Percentiles rank a stretch among this genome's conserved stretches.
Conservation (phyloP, 2,329 filamentous ascomycete genomes). For the Teratosphaeria zuluensis region DNA sequence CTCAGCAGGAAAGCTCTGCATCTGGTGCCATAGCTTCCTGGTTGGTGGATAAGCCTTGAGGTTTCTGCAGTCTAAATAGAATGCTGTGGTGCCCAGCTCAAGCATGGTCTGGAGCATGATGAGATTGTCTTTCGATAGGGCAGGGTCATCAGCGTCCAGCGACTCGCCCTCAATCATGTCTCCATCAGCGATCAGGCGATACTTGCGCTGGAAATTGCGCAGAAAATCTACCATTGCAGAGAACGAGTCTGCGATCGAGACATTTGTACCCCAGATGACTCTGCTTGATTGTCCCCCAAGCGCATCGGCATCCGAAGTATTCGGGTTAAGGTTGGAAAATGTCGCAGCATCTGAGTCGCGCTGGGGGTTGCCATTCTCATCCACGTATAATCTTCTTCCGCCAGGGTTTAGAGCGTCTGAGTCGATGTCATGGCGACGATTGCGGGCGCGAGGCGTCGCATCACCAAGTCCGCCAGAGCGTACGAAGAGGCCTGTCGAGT, state of each 20-base stretch:
- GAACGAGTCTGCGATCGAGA: constrained; percentile 85
- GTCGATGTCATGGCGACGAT: constrained; percentile 76
- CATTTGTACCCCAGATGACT: constrained; percentile 94
- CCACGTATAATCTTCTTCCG: constrained; percentile 50
- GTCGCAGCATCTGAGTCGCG: constrained; percentile 49
- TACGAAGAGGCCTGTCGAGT: constrained; percentile 72
- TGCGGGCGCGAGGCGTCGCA: constrained; percentile 42
- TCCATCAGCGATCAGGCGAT: constrained; percentile 86
- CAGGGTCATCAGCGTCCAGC: constrained; percentile 54
- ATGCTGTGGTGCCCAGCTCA: constrained; percentile 67
- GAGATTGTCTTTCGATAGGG: constrained; percentile 72
- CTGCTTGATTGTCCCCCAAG: constrained; percentile 73
- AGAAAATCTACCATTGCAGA: constrained; percentile 85
- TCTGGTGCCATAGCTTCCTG: constrained; percentile 87
- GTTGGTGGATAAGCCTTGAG: constrained; percentile 89
- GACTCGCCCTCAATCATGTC: constrained; percentile 63
- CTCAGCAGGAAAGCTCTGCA: constrained; percentile 89
- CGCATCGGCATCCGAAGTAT: constrained; percentile 82
- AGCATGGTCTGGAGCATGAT: constrained; percentile 86
- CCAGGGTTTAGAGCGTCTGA: constrained; percentile 58
- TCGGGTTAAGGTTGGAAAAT: constrained; percentile 62
- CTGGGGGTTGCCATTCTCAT: constrained; percentile 52
- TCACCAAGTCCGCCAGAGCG: constrained; percentile 50
- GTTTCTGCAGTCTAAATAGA: constrained; percentile 84
- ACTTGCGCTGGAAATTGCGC: constrained; percentile 83